phyloP scores from a whole-genome alignment of 2,329 filamentous ascomycete genomes.

The Penicillium sclerotiorum region DNA sequence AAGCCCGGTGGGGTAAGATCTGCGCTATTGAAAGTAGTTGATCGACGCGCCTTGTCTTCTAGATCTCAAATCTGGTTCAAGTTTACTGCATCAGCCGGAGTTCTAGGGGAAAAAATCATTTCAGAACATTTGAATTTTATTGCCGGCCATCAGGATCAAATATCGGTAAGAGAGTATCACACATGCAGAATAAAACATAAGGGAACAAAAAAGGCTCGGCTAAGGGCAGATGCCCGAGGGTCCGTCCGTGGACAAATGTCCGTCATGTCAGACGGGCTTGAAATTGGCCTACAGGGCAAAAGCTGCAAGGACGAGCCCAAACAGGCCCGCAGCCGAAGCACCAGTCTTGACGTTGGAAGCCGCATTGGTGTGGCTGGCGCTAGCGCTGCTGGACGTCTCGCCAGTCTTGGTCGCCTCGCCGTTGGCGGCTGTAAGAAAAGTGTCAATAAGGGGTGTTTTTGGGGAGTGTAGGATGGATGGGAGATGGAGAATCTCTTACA shows the following conservation, averaged over 20 bases:
- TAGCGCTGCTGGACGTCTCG: conserved; percentile 22
- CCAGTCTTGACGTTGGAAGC: conserved; percentile 36
- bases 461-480: background rate
- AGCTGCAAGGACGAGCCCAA: conserved; percentile 40
- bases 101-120: background rate
- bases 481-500: conserved; percentile 10
- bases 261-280: background rate
- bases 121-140: background rate
- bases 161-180: background rate
- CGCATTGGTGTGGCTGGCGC: conserved; percentile 29
- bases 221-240: background rate
- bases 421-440: conserved; percentile 15
- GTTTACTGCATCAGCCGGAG: background rate
- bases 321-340: conserved; percentile 36
- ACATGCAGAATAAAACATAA: background rate
- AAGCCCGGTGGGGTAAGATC: background rate
- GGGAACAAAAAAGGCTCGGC: background rate
- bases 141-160: background rate
- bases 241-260: background rate
- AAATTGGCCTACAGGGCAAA: conserved; percentile 39
- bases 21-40: background rate
- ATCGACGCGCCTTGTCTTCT: no score
- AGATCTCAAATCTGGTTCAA: background rate
- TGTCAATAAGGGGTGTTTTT: conserved; percentile 1
- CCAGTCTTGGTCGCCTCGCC: conserved; percentile 15